Evolutionary conservation across 257 asterid species (phyloP).

Genomic region (Cordia subcordata): DNA sequence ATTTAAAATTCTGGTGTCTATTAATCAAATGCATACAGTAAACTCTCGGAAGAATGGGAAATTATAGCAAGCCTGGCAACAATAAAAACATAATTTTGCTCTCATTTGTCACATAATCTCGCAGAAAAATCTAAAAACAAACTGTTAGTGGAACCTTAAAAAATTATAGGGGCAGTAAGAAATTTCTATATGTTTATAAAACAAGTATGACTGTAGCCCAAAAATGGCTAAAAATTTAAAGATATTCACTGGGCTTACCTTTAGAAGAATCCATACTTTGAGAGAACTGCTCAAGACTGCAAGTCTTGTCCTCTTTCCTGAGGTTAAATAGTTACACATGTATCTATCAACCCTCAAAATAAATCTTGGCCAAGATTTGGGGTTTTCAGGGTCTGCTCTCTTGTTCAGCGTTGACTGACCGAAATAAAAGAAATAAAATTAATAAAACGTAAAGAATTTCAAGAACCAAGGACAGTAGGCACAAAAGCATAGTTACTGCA

Average conservation of each 20-base stretch:
- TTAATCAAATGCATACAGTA: no score
- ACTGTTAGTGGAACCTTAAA: no score
- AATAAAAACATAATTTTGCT: no score
- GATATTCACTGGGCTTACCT: conserved; percentile 42
- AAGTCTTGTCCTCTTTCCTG: conserved; percentile 85
- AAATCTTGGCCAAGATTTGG: conserved; percentile 88
- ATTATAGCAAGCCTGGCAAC: no score
- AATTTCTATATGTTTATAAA: not conserved
- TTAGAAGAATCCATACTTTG: conserved; percentile 92
- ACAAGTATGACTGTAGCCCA: not conserved
- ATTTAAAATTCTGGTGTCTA: no score
- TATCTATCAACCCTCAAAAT: conserved; percentile 80
- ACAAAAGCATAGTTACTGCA: not conserved
- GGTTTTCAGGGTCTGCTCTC: conserved; percentile 70
- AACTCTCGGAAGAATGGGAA: no score
- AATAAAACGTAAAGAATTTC: not conserved
- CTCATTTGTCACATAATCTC: no score
- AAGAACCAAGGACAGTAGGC: not conserved
- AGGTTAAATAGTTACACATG: conserved; percentile 87
- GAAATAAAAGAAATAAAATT: conserved; percentile 12
- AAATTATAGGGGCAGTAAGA: not conserved
- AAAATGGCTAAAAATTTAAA: not conserved
- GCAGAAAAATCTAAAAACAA: no score
- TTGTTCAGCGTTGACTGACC: conserved; percentile 64
- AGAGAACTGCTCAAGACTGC: conserved; percentile 93